Conservation (phyloP, 2,329 filamentous ascomycete species). For the Aspergillus carbonarius region DNA sequence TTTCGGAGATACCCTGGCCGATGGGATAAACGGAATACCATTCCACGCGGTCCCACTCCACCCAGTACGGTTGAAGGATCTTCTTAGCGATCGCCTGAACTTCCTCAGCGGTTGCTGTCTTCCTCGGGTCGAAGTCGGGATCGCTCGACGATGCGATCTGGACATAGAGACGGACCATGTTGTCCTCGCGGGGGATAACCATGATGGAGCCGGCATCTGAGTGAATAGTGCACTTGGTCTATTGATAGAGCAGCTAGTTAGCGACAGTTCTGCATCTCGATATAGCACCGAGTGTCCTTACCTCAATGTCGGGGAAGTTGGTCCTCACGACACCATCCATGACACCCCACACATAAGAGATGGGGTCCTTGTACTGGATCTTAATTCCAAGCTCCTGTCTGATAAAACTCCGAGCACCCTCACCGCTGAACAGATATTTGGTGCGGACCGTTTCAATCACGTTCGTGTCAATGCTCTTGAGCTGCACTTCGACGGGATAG, state of each 20-base stretch:
- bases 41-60: slow-evolving; percentile 64
- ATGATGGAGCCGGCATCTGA: slow-evolving; percentile 64
- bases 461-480: slow-evolving; percentile 74
- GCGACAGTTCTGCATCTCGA: background rate
- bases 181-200: slow-evolving; percentile 56
- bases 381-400: slow-evolving; percentile 66
- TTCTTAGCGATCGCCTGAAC: slow-evolving; percentile 59
- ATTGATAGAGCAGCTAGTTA: background rate
- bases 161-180: slow-evolving; percentile 52
- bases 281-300: slow-evolving; percentile 23
- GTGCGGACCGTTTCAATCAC: slow-evolving; percentile 63
- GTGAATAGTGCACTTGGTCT: slow-evolving; percentile 69
- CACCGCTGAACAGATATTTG: slow-evolving; percentile 64
- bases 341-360: slow-evolving; percentile 64
- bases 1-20: slow-evolving; percentile 64
- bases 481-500: slow-evolving; percentile 77
- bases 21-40: slow-evolving; percentile 68
- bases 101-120: slow-evolving; percentile 59
- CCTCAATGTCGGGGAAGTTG: slow-evolving; percentile 63
- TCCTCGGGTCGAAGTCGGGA: slow-evolving; percentile 60
- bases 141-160: slow-evolving; percentile 64
- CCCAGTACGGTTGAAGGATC: slow-evolving; percentile 60
- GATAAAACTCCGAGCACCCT: slow-evolving; percentile 62
- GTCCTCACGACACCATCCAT: slow-evolving; percentile 66
- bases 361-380: slow-evolving; percentile 62